Base-by-base conservation (phyloP, 176 grass and related monocot genomes). In the Themeda triandra region DNA sequence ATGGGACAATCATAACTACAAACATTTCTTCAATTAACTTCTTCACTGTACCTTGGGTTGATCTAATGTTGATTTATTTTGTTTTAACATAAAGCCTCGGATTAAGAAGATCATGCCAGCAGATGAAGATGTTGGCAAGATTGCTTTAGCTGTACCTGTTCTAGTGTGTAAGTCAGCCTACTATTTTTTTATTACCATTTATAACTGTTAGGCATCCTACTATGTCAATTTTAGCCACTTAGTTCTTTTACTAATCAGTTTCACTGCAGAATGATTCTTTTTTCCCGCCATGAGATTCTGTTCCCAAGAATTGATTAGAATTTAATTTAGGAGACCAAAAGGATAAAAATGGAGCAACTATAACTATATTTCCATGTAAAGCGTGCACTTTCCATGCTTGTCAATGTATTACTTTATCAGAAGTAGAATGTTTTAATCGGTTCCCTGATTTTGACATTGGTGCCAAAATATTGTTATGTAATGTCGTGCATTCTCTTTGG, bases 71-170 rank as follows among this genome's bases (percentile, higher is more conserved):
- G 65, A 4, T 14, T 88, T 72, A 30, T 82, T 75, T 3, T 54
- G 21, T 86, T 63, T 74, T 84, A 17, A 72, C n/a, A n/a, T 72
- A 64, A 75, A 99, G 96, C 81, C 91, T 39, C 91, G 93, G 80
- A 99, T 99, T 86, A 99, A 99, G 83, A 99, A 99, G 88, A 99
- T 96, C 60, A 99, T 99, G 96, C 96, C 96, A 88, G 78, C 96
- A 46, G 96, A 99, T 86, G 96, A 99, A 83, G 96, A 99, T 68
- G 89, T 99, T 1, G 96, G 96, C 68, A 99, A 99, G 84, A 99
- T 99, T 83, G 93, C 93, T 76, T 71, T 89, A 70, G 91, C 93
- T 63, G 96, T 99, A 71, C 96, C 96, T 90, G 86, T 99, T 89
- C 85, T 99, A 84, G 96, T 99, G 84, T 99, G 93, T 99, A 88